Evolutionary conservation across 768 basidiomycete genomes (phyloP).

Genomic region (Tulasnella sp.): DNA sequence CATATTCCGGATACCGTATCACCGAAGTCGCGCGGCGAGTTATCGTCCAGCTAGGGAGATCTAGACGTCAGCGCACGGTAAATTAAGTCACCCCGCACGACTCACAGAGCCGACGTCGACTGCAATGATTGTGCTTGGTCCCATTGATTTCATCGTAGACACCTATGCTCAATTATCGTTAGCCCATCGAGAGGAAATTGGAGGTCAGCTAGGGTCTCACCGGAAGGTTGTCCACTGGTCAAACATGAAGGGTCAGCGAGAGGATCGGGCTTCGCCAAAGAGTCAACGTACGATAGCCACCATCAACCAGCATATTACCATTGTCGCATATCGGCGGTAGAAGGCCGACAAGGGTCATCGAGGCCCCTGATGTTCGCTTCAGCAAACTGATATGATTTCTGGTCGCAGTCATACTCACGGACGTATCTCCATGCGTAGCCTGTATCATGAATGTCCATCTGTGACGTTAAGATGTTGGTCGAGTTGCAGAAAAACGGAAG

Average conservation of each 20-base stretch:
- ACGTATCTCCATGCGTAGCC: conserved; percentile 98
- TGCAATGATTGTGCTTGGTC: conserved; percentile 84
- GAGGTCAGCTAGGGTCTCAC: conserved; percentile 36
- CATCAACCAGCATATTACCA: conserved; percentile 86
- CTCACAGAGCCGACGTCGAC: conserved; percentile 85
- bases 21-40: conserved; percentile 88
- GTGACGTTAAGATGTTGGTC: conserved; percentile 90
- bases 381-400: not conserved
- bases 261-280: not conserved
- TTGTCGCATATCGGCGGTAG: conserved; percentile 92
- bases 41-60: conserved; percentile 85
- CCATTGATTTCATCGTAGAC: conserved; percentile 84
- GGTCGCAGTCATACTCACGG: conserved; percentile 39
- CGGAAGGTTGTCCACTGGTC: conserved; percentile 77
- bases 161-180: conserved; percentile 45
- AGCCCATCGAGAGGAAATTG: not conserved
- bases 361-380: conserved; percentile 53
- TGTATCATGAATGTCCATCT: conserved; percentile 95
- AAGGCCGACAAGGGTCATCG: conserved; percentile 94
- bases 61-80: not conserved
- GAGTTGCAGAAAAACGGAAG: conserved; percentile 97
- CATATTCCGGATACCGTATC: conserved; percentile 96
- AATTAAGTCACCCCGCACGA: not conserved
- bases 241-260: conserved; percentile 18
- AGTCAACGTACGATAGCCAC: conserved; percentile 65